These are phyloP conservation scores for Penicillium sp. DNA, from an alignment of 2,329 filamentous ascomycete genomes.

Conservation along the genomic window DNA sequence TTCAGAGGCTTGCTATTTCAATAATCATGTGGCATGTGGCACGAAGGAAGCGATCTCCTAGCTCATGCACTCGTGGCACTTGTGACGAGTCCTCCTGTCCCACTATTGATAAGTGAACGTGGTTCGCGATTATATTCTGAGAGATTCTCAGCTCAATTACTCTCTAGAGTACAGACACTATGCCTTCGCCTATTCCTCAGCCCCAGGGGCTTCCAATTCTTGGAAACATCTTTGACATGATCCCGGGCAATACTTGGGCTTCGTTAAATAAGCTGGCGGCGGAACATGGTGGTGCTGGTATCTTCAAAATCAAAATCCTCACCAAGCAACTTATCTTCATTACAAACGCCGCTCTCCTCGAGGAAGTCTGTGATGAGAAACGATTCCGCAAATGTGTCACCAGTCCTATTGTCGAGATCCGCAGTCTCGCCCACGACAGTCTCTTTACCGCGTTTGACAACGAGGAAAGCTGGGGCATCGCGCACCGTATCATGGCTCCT, in stretches of 20 bases:
- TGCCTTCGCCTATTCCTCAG: constrained; percentile 44
- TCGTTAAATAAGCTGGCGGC: constrained; percentile 44
- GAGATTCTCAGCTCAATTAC: background rate
- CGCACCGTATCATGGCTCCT: constrained; percentile 45
- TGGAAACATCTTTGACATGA: constrained; percentile 46
- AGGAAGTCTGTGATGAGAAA: constrained; percentile 59
- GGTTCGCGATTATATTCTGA: background rate
- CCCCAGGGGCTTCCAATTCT: constrained; percentile 45
- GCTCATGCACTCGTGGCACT: background rate
- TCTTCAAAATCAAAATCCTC: constrained; percentile 50
- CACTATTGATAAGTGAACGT: background rate
- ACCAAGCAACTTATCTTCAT: constrained; percentile 44
- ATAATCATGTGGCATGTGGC: background rate
- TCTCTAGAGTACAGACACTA: constrained; percentile 5
- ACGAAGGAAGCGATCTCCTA: background rate
- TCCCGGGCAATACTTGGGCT: constrained; percentile 43
- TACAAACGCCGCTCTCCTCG: constrained; percentile 48
- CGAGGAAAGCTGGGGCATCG: constrained; percentile 55
- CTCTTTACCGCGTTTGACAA: constrained; percentile 53
- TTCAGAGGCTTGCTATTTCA: background rate
- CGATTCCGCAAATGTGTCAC: constrained; percentile 51
- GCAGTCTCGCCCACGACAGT: constrained; percentile 55
- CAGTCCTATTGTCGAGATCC: constrained; percentile 46
- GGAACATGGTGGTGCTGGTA: constrained; percentile 47
- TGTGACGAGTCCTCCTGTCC: background rate